These are phyloP conservation scores for Nothophoma quercina DNA, from an alignment of 2,329 filamentous ascomycete genomes.

Conservation along the genomic window DNA sequence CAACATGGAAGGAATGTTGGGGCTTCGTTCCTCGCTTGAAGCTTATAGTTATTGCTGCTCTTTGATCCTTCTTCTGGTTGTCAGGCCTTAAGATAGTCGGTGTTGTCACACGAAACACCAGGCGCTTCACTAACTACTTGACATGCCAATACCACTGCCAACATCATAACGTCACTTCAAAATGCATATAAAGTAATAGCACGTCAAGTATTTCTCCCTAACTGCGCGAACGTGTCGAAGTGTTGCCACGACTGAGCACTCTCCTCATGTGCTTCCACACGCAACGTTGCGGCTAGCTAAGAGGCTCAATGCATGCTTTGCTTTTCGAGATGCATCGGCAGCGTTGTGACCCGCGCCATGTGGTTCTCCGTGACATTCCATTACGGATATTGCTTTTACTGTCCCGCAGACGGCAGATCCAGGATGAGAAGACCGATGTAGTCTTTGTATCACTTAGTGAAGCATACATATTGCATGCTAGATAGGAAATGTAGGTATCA, in stretches of 20 bases:
- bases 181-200: neutral
- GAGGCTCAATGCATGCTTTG: neutral
- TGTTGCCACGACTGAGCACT: neutral
- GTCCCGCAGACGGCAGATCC: too few species aligned
- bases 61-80: neutral
- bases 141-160: slow-evolving; percentile 1
- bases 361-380: neutral
- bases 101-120: slow-evolving; percentile 3
- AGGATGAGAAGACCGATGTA: too few species aligned
- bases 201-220: neutral
- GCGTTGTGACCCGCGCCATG: neutral
- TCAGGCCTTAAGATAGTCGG: neutral
- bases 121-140: neutral
- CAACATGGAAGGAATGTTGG: neutral
- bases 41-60: neutral
- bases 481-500: too few species aligned
- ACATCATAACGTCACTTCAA: neutral
- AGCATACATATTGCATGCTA: too few species aligned
- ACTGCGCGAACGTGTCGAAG: neutral
- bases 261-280: neutral
- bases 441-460: too few species aligned
- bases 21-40: neutral
- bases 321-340: neutral
- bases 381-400: too few species aligned
- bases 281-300: neutral